Evolutionary conservation across 257 asterid species (phyloP).

Genomic region (Scutellaria barbata): DNA sequence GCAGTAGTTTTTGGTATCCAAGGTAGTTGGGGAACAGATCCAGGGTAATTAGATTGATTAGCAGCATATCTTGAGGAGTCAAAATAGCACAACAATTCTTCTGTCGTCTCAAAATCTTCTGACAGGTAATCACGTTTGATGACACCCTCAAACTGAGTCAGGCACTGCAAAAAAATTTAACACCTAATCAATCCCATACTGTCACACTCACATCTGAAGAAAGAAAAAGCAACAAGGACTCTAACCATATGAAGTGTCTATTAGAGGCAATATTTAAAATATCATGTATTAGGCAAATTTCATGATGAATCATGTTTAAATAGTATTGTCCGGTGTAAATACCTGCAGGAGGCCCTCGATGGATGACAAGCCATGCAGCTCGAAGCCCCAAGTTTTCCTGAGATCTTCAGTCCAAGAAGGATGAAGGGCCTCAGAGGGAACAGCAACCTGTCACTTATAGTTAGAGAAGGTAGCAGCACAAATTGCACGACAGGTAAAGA

Average conservation of each 20-base stretch:
- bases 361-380: conserved; percentile 65
- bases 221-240: not conserved
- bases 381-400: conserved; percentile 75
- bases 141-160: conserved; percentile 77
- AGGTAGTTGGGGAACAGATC: conserved; percentile 66
- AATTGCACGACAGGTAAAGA: conserved; percentile 24
- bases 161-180: conserved; percentile 49
- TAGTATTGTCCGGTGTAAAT: conserved; percentile 1
- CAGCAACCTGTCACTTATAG: conserved; percentile 60
- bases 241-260: not conserved
- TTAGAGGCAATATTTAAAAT: conserved; percentile 9
- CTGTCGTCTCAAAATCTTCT: conserved; percentile 82
- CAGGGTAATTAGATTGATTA: conserved; percentile 44
- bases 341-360: conserved; percentile 84
- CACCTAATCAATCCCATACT: not conserved
- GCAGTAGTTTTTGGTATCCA: conserved; percentile 93
- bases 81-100: conserved; percentile 66
- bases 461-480: conserved; percentile 27
- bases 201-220: not conserved
- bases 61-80: conserved; percentile 50
- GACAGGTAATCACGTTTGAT: conserved; percentile 74
- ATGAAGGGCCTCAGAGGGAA: conserved; percentile 79
- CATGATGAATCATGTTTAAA: conserved; percentile 8
- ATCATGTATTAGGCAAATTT: conserved; percentile 2
- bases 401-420: conserved; percentile 81